These are phyloP conservation scores for Trypethelium eluteriae DNA, from an alignment of 495 filamentous ascomycete genomes.

Conservation along the genomic window DNA sequence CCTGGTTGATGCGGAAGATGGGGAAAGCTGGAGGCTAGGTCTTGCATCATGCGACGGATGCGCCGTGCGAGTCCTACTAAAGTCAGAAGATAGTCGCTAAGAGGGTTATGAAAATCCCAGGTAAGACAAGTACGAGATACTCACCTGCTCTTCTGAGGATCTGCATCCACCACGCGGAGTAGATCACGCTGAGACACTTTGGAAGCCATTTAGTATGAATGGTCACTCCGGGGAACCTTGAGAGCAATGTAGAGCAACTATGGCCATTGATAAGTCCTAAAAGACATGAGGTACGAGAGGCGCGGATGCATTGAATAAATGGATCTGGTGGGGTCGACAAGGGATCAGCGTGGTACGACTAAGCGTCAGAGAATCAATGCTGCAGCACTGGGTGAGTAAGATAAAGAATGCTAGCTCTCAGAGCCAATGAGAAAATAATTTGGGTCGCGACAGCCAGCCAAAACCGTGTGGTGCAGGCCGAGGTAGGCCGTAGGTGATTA, in stretches of 20 bases:
- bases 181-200: slow-evolving; percentile 4
- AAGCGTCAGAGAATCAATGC: too few relatives aligned
- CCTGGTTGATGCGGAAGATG: neutral
- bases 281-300: neutral
- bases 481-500: neutral
- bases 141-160: slow-evolving; percentile 7
- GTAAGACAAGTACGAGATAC: neutral
- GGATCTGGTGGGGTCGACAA: neutral
- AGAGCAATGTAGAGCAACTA: neutral
- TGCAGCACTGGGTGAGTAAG: neutral
- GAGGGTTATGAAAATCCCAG: neutral
- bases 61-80: neutral
- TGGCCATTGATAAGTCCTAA: neutral
- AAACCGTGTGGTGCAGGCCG: neutral
- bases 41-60: neutral
- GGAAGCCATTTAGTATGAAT: neutral
- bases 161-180: neutral
- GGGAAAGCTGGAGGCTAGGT: neutral
- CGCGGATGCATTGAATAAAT: slow-evolving; percentile 3
- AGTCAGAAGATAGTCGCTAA: neutral
- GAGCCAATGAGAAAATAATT: neutral
- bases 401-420: neutral
- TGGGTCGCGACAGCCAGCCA: neutral
- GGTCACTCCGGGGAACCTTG: neutral
- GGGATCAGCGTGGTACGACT: neutral